These are phyloP conservation scores for Plasmodium billcollinsi DNA, from an alignment of 169 alveolate species.

Conservation along the genomic window DNA sequence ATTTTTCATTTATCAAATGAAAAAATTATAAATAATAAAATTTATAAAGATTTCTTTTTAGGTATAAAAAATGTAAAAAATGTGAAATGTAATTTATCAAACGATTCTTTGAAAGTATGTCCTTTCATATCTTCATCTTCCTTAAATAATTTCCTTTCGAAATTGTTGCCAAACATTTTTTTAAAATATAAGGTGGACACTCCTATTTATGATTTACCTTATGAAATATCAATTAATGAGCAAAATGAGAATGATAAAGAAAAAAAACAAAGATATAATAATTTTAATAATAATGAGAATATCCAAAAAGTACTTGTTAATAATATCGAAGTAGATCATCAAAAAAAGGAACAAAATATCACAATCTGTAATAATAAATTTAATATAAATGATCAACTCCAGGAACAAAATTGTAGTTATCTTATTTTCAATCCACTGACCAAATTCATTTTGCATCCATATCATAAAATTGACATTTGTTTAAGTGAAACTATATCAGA, in stretches of 20 bases:
- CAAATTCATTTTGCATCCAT: conserved; percentile 65
- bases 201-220: conserved; percentile 31
- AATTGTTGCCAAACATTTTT: conserved; percentile 60
- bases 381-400: neutral
- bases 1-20: conserved; percentile 67
- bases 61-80: conserved; percentile 66
- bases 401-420: conserved; percentile 26
- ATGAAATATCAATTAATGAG: conserved; percentile 2
- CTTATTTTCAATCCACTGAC: conserved; percentile 35
- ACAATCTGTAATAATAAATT: neutral
- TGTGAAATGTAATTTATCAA: conserved; percentile 65
- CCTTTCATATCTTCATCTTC: conserved; percentile 72
- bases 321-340: neutral
- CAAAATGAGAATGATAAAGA: neutral
- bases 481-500: conserved; percentile 28
- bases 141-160: conserved; percentile 66
- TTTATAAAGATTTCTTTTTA: conserved; percentile 51
- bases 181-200: conserved; percentile 63
- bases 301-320: neutral
- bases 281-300: neutral
- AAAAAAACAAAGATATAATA: neutral
- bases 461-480: conserved; percentile 56
- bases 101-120: conserved; percentile 46
- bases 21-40: conserved; percentile 27
- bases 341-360: conserved; percentile 5